phyloP scores from a whole-genome alignment of 2,329 filamentous ascomycete species.

The Penicillium sp. region DNA sequence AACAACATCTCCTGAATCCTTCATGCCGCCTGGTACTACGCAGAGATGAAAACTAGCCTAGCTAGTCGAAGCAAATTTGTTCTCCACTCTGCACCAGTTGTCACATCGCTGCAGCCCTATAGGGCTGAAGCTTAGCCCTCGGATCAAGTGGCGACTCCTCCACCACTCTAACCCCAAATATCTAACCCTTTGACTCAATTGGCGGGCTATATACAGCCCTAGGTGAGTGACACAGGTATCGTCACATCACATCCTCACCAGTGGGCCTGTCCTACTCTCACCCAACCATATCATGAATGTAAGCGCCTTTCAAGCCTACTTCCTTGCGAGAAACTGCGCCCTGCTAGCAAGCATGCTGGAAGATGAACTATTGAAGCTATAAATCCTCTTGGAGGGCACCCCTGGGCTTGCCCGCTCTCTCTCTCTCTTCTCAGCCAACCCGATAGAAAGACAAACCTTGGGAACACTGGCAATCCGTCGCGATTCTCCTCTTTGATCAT shows the following conservation, averaged over 20 bases:
- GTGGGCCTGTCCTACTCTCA: constrained; percentile 1
- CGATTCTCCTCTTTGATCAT: neutral
- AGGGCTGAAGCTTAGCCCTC: constrained; percentile 15
- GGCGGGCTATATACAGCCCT: neutral
- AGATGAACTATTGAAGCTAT: neutral
- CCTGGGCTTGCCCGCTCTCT: neutral
- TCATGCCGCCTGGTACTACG: neutral
- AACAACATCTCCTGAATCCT: neutral
- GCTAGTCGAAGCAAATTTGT: neutral
- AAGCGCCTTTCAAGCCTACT: constrained; percentile 6
- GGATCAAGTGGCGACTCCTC: neutral
- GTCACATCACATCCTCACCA: constrained; percentile 9
- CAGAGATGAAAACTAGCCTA: neutral
- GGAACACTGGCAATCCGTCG: no score
- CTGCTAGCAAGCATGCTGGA: neutral
- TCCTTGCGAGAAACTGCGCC: neutral
- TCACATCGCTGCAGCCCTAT: constrained; percentile 15
- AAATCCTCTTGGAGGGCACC: neutral
- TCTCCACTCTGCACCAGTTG: constrained; percentile 10
- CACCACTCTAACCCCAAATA: neutral
- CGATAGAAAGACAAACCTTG: neutral
- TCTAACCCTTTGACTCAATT: neutral
- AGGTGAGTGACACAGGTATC: constrained; percentile 2
- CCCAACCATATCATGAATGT: constrained; percentile 11
- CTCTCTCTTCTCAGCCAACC: neutral